phyloP scores from a whole-genome alignment of 768 basidiomycete species.

The Lyophyllum atratum region DNA sequence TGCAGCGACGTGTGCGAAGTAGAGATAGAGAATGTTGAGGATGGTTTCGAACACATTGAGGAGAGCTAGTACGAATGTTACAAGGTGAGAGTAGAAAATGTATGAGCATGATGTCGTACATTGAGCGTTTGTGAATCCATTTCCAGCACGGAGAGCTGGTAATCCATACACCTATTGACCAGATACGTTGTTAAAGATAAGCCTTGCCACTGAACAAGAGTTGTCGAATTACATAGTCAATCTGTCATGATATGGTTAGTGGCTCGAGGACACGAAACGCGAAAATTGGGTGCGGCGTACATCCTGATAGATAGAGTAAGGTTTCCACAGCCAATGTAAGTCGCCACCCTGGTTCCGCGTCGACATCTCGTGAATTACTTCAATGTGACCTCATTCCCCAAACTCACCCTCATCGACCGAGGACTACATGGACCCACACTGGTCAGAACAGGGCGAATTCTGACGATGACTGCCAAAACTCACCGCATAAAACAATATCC shows the following conservation, averaged over 20 bases:
- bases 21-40: constrained; percentile 77
- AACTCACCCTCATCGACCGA: constrained; percentile 66
- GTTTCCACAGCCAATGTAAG: constrained; percentile 90
- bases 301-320: constrained; percentile 79
- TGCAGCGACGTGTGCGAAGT: constrained; percentile 61
- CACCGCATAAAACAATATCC: constrained; percentile 83
- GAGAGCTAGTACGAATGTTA: constrained; percentile 49
- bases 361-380: not conserved
- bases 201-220: not conserved
- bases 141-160: constrained; percentile 57
- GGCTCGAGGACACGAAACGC: constrained; percentile 18
- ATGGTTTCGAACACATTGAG: constrained; percentile 79
- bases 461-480: constrained; percentile 18
- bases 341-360: constrained; percentile 63
- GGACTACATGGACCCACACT: constrained; percentile 48
- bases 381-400: not conserved
- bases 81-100: not conserved
- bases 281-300: constrained; percentile 36
- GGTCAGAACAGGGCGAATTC: not conserved
- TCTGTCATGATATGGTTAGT: constrained; percentile 15
- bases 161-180: constrained; percentile 69
- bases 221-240: constrained; percentile 34
- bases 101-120: constrained; percentile 42
- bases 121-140: constrained; percentile 88
- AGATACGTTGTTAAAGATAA: not conserved